Evolutionary conservation across 2,329 filamentous ascomycete genomes (phyloP).

Genomic region (Ceratocystis papillata): DNA sequence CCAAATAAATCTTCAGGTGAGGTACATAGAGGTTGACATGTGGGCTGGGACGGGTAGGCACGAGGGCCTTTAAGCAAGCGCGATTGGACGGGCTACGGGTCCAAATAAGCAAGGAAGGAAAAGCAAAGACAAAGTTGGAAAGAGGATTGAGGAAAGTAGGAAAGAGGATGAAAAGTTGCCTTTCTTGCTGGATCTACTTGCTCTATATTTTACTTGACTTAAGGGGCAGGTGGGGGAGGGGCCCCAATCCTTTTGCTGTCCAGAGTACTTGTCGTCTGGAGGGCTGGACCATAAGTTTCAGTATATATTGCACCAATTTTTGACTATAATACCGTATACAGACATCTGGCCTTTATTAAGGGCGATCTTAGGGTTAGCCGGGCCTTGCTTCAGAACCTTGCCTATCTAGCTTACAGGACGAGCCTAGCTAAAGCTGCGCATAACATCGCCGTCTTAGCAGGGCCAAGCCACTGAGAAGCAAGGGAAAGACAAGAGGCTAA

Average conservation of each 20-base stretch:
- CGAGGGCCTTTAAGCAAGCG: constrained; percentile 6
- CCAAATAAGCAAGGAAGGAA: neutral
- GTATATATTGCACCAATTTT: no score
- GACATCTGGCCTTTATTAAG: no score
- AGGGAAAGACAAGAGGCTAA: neutral
- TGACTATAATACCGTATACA: no score
- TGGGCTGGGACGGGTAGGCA: neutral
- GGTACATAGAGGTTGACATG: neutral
- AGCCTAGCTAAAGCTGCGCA: neutral
- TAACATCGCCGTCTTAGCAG: neutral
- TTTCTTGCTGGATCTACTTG: neutral
- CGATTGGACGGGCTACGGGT: constrained; percentile 13
- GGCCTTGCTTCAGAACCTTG: neutral
- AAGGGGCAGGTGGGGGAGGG: constrained; percentile 10
- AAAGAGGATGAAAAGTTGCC: neutral
- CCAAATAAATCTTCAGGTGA: constrained; percentile 1
- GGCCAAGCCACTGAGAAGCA: neutral
- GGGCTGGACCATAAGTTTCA: neutral
- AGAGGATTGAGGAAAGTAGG: constrained; percentile 3
- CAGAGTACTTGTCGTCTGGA: neutral
- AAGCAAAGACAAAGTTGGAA: constrained; percentile 3
- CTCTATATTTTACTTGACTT: constrained; percentile 8
- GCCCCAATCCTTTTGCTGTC: neutral
- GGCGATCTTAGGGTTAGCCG: neutral
- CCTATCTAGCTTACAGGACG: neutral